Evolutionary conservation across 1,284 basidiomycete genomes (phyloP).

Genomic region (Pascua sp.): DNA sequence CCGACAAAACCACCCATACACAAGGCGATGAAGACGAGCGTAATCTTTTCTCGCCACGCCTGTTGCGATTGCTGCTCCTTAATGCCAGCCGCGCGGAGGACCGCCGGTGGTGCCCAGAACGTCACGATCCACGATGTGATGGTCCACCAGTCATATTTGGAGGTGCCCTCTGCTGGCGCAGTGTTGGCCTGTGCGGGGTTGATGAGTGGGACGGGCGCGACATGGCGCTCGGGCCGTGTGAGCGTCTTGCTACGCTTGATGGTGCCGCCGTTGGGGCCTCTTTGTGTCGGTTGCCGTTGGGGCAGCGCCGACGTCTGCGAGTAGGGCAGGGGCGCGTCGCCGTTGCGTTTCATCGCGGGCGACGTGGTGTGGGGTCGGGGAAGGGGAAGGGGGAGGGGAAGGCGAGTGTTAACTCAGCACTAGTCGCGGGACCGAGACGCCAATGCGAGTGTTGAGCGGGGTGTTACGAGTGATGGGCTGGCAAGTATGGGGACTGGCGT

Average conservation of each 20-base stretch:
- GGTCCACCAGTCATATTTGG: slow-evolving; percentile 65
- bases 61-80: slow-evolving; percentile 72
- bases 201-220: slow-evolving; percentile 90
- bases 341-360: slow-evolving; percentile 23
- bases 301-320: slow-evolving; percentile 35
- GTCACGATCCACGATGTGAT: slow-evolving; percentile 75
- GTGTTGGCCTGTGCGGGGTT: slow-evolving; percentile 54
- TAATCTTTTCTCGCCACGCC: slow-evolving; percentile 97
- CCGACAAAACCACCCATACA: slow-evolving; percentile 76
- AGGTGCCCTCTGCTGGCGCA: slow-evolving; percentile 28
- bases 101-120: slow-evolving; percentile 80
- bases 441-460: no score
- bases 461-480: no score
- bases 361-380: not conserved
- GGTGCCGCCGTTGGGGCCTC: slow-evolving; percentile 17
- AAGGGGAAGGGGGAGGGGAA: not conserved
- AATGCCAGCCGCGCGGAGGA: slow-evolving; percentile 72
- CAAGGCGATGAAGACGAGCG: slow-evolving; percentile 81
- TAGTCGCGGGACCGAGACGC: no score
- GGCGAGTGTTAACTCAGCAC: not conserved
- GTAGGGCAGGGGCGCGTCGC: slow-evolving; percentile 42
- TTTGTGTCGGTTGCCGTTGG: slow-evolving; percentile 27
- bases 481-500: no score
- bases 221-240: slow-evolving; percentile 88
- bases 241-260: slow-evolving; percentile 80